A percentile compares a stretch with the other conserved stretches of the same genome.
Evolutionary conservation across 495 filamentous ascomycete species (phyloP).

Genomic region (Mycothermus thermophilus): DNA sequence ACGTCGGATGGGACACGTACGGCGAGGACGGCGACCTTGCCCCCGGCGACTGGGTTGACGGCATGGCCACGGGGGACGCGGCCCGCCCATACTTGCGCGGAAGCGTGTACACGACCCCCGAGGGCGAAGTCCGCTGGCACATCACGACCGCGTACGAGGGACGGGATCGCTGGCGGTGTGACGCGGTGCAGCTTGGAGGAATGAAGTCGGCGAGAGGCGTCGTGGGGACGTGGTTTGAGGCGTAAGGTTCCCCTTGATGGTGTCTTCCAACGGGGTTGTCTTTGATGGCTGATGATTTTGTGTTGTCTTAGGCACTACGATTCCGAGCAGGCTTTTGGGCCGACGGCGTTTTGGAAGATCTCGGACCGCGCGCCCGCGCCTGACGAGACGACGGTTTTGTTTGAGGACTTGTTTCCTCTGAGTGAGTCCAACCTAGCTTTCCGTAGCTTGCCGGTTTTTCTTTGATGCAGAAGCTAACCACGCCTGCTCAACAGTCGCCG

Average conservation of each 20-base stretch:
- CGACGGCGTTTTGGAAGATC: conserved; percentile 56
- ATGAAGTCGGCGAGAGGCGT: conserved; percentile 42
- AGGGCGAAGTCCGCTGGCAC: conserved; percentile 56
- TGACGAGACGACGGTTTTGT: conserved; percentile 10
- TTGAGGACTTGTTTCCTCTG: conserved; percentile 12
- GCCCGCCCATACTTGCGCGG: conserved; percentile 39
- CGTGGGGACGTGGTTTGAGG: conserved; percentile 54
- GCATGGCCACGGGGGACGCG: too few relatives aligned
- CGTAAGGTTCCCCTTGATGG: conserved; percentile 28
- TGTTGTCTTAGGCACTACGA: conserved; percentile 35
- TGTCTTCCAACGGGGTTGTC: too few relatives aligned
- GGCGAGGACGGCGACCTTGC: too few relatives aligned
- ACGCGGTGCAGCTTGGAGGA: conserved; percentile 53
- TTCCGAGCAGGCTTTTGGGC: conserved; percentile 46
- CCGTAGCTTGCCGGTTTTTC: too few relatives aligned
- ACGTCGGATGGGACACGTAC: conserved; percentile 45
- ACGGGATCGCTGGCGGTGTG: conserved; percentile 49
- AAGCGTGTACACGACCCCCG: conserved; percentile 39
- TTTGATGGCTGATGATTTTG: not conserved
- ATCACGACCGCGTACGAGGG: conserved; percentile 46
- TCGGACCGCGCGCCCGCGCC: conserved; percentile 24
- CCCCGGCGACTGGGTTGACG: too few relatives aligned
- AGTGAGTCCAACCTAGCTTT: conserved; percentile 4
- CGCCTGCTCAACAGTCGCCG: too few relatives aligned
- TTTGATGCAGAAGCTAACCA: not conserved